Evolutionary conservation across 495 filamentous ascomycete genomes (phyloP), one percentile per base, ranked within the genome.

Genomic region (Penicillium simplicissimum): DNA sequence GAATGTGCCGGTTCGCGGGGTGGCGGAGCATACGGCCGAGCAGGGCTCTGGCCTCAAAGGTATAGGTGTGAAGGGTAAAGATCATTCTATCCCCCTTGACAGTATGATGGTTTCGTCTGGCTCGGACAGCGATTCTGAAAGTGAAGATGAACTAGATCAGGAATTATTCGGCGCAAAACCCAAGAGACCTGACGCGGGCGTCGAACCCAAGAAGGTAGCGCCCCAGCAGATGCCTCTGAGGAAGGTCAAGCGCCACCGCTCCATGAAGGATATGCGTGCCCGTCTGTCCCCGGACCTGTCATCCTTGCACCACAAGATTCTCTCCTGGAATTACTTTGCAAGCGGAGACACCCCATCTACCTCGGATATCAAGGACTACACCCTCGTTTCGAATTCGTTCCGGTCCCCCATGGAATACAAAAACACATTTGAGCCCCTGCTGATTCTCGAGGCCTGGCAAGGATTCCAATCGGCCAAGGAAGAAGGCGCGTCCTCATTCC

Each of bases 381-480:
- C 78, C 49, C 75, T 82, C 36, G 93, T 98, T 9, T 84, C 88
- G 36, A 88, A 90, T 65, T 82, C 84, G 0, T 98, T 96, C 75
- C 74, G 78, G 37, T 87, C 89, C 57, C 89, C 91, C 17, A 71
- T 74, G 52, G 87, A 90, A 55, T 98, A 98, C 69, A 91, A 96
- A 74, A 81, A 84, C 52, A 94, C 91, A 0, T 98, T 98, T 79
- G 86, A 93, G 58, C 96, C 95, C 11, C 80, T 98, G 38, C 82
- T 98, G 35, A 86, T 96, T 49, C 87, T 96, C 51, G 95, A 98
- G 74, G 94, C 93, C 52, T 98, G 95, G 95, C 90, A 96, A 71
- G 88, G 91, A 1, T 95, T 98, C 66, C 86, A 96, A 35, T 91
- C 91, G 49, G 85, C 89, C 3, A 92, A 91, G 68, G 93, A 98